phyloP scores from a whole-genome alignment of 352 stramenopile species.

The Pythium oligandrum region DNA sequence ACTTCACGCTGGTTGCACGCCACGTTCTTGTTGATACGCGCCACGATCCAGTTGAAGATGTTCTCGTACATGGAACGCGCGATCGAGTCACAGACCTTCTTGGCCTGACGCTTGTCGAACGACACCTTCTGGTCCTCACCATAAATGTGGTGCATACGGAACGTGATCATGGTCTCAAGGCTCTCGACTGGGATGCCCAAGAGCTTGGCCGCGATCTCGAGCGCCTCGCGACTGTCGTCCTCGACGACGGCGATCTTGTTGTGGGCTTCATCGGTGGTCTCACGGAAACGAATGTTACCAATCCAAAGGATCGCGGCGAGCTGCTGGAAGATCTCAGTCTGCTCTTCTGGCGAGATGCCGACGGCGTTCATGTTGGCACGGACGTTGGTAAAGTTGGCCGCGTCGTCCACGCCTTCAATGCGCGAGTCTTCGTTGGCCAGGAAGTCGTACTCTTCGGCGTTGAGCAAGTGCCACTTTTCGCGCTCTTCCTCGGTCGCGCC shows the following conservation, averaged over 20 bases:
- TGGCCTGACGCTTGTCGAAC: conserved; percentile 68
- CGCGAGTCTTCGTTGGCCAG: conserved; percentile 56
- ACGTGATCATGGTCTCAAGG: conserved; percentile 72
- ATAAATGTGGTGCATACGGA: conserved; percentile 77
- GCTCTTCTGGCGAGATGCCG: conserved; percentile 67
- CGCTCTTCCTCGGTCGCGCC: conserved; percentile 50
- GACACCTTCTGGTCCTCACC: conserved; percentile 72
- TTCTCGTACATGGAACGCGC: conserved; percentile 86
- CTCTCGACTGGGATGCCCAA: conserved; percentile 57
- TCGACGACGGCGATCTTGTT: conserved; percentile 70
- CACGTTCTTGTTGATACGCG: conserved; percentile 82
- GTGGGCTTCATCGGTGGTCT: conserved; percentile 66
- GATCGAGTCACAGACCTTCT: conserved; percentile 83
- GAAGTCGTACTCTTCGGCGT: conserved; percentile 55
- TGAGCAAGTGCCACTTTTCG: conserved; percentile 49
- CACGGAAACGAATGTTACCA: conserved; percentile 77
- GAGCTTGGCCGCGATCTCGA: conserved; percentile 52
- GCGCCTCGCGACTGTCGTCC: conserved; percentile 41
- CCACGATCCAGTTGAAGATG: conserved; percentile 88
- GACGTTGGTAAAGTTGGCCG: conserved; percentile 54
- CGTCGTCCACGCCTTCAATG: conserved; percentile 79
- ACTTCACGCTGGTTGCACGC: conserved; percentile 53
- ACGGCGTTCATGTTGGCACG: conserved; percentile 63
- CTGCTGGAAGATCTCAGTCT: conserved; percentile 70
- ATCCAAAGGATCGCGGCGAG: conserved; percentile 81